These are phyloP conservation scores for Calvatia gigantea DNA, from an alignment of 768 basidiomycete genomes.

Conservation along the genomic window DNA sequence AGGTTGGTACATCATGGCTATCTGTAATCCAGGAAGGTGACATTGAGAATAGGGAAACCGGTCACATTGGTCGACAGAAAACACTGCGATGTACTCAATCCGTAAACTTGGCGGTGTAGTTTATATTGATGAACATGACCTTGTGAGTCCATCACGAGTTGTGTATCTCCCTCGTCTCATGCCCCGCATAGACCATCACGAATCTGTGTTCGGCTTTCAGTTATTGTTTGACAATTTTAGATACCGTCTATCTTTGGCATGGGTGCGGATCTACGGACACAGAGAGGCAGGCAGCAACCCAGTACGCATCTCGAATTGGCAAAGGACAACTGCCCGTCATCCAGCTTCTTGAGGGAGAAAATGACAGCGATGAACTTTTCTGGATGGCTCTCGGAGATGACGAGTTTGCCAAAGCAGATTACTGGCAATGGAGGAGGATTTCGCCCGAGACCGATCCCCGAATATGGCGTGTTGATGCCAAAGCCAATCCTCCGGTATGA, in stretches of 20 bases:
- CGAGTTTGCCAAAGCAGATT: slow-evolving; percentile 73
- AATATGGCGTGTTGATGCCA: slow-evolving; percentile 56
- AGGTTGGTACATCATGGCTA: slow-evolving; percentile 40
- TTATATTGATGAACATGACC: slow-evolving; percentile 68
- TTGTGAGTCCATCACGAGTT: slow-evolving; percentile 39
- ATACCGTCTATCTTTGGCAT: slow-evolving; percentile 77
- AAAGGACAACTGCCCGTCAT: slow-evolving; percentile 30
- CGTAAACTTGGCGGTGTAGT: slow-evolving; percentile 47
- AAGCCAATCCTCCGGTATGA: slow-evolving; percentile 37
- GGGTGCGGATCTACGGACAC: slow-evolving; percentile 60
- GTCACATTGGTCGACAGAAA: slow-evolving; percentile 73
- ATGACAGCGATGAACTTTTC: slow-evolving; percentile 73
- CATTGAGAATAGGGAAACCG: slow-evolving; percentile 54
- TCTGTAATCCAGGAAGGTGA: background rate
- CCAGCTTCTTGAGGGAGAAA: slow-evolving; percentile 64
- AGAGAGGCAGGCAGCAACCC: slow-evolving; percentile 61
- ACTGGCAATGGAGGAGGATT: slow-evolving; percentile 71
- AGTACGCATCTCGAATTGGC: slow-evolving; percentile 53
- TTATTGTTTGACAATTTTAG: slow-evolving; percentile 70
- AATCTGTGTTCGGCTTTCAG: slow-evolving; percentile 86
- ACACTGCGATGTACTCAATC: slow-evolving; percentile 79
- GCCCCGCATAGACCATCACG: slow-evolving; percentile 40
- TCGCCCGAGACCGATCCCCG: slow-evolving; percentile 41
- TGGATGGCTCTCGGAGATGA: slow-evolving; percentile 84
- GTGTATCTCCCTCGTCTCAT: background rate